These are phyloP conservation scores for Globisporangium spinosum DNA, from an alignment of 352 stramenopile genomes.

Conservation along the genomic window DNA sequence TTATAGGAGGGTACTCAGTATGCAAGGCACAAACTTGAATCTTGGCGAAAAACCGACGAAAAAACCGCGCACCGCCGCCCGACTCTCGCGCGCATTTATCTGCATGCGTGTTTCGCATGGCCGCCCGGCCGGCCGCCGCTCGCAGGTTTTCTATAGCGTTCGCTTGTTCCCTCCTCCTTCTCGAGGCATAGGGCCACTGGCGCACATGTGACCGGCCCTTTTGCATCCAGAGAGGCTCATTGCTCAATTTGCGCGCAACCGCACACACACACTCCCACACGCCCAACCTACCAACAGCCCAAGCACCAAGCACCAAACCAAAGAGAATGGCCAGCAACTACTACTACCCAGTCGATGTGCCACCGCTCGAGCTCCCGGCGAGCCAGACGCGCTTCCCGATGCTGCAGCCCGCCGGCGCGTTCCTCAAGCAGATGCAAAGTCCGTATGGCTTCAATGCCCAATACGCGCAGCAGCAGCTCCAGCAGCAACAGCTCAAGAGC, in stretches of 20 bases:
- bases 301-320: background rate
- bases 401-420: slow-evolving; percentile 19
- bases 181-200: background rate
- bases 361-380: slow-evolving; percentile 12
- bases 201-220: background rate
- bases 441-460: background rate
- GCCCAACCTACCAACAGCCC: background rate
- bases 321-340: slow-evolving; percentile 7
- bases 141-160: background rate
- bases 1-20: background rate
- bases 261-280: background rate
- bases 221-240: background rate
- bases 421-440: slow-evolving; percentile 20
- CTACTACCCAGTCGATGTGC: slow-evolving; percentile 14
- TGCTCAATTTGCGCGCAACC: slow-evolving; percentile 14
- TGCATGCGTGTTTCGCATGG: slow-evolving; percentile 6
- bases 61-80: background rate
- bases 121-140: too few relatives aligned
- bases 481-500: slow-evolving; percentile 10
- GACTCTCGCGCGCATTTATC: background rate
- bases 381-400: slow-evolving; percentile 15
- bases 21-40: background rate
- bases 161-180: background rate
- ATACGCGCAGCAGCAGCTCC: background rate
- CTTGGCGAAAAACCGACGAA: background rate